A percentile compares a stretch with the other conserved stretches of the same genome.
Evolutionary conservation across 2,329 filamentous ascomycete species (phyloP).

Genomic region (Neonectria neomacrospora): DNA sequence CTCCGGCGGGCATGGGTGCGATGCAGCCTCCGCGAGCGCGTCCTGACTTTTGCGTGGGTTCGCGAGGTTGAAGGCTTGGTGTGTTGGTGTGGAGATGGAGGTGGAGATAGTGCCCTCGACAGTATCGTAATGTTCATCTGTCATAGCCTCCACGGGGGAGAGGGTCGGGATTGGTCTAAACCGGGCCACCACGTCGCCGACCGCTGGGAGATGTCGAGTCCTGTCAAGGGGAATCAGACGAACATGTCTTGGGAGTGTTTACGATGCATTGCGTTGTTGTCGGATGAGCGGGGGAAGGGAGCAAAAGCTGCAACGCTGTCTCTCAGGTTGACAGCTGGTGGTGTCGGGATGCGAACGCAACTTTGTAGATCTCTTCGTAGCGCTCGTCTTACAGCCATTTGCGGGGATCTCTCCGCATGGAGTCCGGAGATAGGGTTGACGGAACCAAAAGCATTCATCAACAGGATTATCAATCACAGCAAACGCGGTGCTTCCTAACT

Average conservation of each 20-base stretch:
- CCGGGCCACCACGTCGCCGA: constrained; percentile 13
- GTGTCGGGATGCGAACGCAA: constrained; percentile 1
- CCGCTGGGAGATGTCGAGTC: constrained; percentile 38
- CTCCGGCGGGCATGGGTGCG: background rate
- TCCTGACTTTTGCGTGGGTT: constrained; percentile 8
- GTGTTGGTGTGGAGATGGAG: constrained; percentile 24
- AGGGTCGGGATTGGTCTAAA: constrained; percentile 35
- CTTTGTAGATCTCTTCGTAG: background rate
- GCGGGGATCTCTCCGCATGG: background rate
- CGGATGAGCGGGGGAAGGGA: constrained; percentile 11
- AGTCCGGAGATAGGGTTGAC: constrained; percentile 4
- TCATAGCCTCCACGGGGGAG: constrained; percentile 35
- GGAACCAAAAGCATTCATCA: constrained; percentile 1
- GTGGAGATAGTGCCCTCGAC: constrained; percentile 30
- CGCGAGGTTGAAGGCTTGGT: background rate
- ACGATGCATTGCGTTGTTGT: constrained; percentile 13
- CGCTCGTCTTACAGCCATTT: background rate
- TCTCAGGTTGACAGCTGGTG: constrained; percentile 2
- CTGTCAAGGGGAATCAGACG: constrained; percentile 9
- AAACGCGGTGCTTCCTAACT: background rate
- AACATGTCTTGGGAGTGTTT: constrained; percentile 16
- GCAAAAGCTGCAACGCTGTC: background rate
- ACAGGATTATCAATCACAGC: constrained; percentile 4
- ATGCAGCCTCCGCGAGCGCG: constrained; percentile 2
- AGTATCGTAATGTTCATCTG: constrained; percentile 41